Percentiles rank a stretch among this genome's conserved stretches.
phyloP scores from a whole-genome alignment of 495 filamentous ascomycete species.

The Filosporella fistucella region DNA sequence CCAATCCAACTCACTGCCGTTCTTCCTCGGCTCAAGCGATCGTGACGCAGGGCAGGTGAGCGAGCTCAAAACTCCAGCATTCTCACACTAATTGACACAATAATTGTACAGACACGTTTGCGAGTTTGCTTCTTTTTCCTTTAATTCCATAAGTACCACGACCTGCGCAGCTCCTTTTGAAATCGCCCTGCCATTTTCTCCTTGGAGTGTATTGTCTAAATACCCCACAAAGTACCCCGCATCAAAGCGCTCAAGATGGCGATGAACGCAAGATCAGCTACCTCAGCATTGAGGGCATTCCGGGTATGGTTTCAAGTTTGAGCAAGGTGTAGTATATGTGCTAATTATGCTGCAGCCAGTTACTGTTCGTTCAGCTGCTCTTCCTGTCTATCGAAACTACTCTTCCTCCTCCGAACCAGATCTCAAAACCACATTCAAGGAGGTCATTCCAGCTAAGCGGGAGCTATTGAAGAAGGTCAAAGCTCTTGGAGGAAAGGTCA shows the following conservation, averaged over 20 bases:
- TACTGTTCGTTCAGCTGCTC: slow-evolving; percentile 22
- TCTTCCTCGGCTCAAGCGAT: slow-evolving; percentile 18
- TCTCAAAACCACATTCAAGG: slow-evolving; percentile 78
- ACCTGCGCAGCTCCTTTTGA: too few species aligned
- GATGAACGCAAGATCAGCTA: slow-evolving; percentile 41
- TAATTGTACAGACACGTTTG: too few species aligned
- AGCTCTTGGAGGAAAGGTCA: slow-evolving; percentile 70
- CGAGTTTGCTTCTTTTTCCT: too few species aligned
- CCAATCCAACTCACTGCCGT: slow-evolving; percentile 15
- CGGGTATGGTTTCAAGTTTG: slow-evolving; percentile 37
- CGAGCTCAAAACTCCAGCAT: too few species aligned
- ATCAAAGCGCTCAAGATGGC: slow-evolving; percentile 36
- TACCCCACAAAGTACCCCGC: slow-evolving; percentile 22
- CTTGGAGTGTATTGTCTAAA: neutral
- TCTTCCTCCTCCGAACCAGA: slow-evolving; percentile 74
- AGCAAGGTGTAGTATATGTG: neutral
- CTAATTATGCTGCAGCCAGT: slow-evolving; percentile 26
- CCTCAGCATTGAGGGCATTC: slow-evolving; percentile 43
- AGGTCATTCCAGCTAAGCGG: slow-evolving; percentile 84
- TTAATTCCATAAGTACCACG: too few species aligned
- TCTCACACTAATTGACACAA: too few species aligned
- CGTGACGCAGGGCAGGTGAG: too few species aligned
- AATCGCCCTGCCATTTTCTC: neutral
- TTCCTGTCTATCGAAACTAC: slow-evolving; percentile 45
- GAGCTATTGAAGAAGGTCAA: slow-evolving; percentile 91